phyloP scores from a whole-genome alignment of 2,329 filamentous ascomycete species.

The Botryotinia globosa region DNA sequence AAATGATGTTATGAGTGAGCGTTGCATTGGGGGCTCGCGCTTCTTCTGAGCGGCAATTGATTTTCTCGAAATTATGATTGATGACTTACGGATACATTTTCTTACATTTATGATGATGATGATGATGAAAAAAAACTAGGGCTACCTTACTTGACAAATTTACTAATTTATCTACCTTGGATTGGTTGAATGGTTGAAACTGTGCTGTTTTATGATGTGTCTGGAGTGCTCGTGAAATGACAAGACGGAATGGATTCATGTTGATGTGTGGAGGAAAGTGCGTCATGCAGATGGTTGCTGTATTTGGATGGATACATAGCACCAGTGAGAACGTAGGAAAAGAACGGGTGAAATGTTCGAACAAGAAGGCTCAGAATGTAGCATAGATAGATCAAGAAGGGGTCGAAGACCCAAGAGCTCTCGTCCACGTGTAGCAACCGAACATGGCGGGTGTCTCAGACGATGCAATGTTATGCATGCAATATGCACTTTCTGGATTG shows the following conservation, averaged over 20 bases:
- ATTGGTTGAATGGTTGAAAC: background rate
- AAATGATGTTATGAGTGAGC: background rate
- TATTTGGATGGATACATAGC: background rate
- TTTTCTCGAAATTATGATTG: background rate
- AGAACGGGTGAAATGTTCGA: background rate
- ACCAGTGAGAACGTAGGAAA: background rate
- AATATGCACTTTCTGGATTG: background rate
- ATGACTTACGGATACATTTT: background rate
- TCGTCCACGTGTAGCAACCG: background rate
- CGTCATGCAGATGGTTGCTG: background rate
- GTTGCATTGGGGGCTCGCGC: background rate
- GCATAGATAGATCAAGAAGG: background rate
- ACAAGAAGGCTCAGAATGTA: background rate
- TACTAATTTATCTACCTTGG: background rate
- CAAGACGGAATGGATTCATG: background rate
- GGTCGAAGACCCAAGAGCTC: background rate
- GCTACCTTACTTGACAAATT: conserved; percentile 18
- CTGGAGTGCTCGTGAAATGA: background rate
- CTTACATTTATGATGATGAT: background rate
- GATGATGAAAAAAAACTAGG: conserved; percentile 4
- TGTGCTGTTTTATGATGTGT: background rate
- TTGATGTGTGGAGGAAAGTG: background rate
- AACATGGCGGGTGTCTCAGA: background rate
- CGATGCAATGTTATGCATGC: background rate
- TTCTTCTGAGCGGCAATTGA: background rate